phyloP scores from a whole-genome alignment of 2,329 filamentous ascomycete species.

The Mycogone perniciosa region DNA sequence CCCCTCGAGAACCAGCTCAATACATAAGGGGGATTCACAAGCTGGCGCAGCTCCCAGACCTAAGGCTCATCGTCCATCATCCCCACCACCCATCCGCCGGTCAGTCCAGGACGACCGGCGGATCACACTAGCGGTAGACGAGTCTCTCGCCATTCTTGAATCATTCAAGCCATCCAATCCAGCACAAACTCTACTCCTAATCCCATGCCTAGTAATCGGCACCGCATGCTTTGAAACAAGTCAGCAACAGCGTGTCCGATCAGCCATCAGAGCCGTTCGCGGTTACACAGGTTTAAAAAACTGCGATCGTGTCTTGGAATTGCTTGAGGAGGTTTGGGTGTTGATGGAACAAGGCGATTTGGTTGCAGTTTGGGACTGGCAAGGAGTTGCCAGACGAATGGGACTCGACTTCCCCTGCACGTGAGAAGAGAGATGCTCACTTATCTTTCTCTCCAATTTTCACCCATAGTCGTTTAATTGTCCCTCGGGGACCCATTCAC shows the following conservation, averaged over 20 bases:
- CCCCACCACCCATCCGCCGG: conserved; percentile 41
- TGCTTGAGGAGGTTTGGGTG: conserved; percentile 54
- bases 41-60: conserved; percentile 15
- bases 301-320: conserved; percentile 45
- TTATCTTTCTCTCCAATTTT: not conserved
- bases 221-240: conserved; percentile 49
- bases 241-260: conserved; percentile 47
- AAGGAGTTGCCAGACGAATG: conserved; percentile 46
- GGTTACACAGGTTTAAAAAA: conserved; percentile 56
- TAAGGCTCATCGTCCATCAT: conserved; percentile 22
- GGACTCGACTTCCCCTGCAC: conserved; percentile 51
- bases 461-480: not conserved
- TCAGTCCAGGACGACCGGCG: conserved; percentile 44
- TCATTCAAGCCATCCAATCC: conserved; percentile 52
- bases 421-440: conserved; percentile 16
- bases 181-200: conserved; percentile 52
- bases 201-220: conserved; percentile 55
- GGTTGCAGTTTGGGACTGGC: conserved; percentile 58
- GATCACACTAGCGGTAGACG: conserved; percentile 49
- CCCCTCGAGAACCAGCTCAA: conserved; percentile 34
- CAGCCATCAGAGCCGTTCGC: conserved; percentile 44
- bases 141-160: conserved; percentile 49
- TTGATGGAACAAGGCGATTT: conserved; percentile 54
- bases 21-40: conserved; percentile 31
- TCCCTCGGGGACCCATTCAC: not conserved